phyloP scores from a whole-genome alignment of 257 asterid genomes.

The Solanum medicagineum region DNA sequence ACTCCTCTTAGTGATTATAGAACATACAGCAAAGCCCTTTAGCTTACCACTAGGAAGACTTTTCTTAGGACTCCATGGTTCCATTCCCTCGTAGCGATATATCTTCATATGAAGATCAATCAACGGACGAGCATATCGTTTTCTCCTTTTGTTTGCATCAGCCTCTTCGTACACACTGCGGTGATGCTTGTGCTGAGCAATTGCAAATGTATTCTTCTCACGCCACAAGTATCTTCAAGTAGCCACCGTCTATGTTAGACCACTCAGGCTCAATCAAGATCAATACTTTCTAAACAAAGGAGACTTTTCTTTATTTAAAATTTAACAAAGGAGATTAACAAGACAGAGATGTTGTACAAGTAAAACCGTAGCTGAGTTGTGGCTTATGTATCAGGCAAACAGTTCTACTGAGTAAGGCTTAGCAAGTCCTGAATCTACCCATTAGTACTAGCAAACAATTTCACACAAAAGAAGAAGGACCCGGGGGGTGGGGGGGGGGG shows the following conservation, averaged over 20 bases:
- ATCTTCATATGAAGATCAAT: constrained; percentile 86
- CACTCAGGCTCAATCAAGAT: not conserved
- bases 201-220: constrained; percentile 80
- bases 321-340: not conserved
- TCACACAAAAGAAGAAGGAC: not conserved
- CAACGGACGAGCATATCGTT: constrained; percentile 93
- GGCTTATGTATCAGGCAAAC: not conserved
- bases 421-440: not conserved
- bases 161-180: constrained; percentile 79
- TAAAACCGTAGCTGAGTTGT: not conserved
- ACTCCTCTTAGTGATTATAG: not conserved
- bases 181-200: constrained; percentile 92
- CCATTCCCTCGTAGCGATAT: constrained; percentile 76
- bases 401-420: not conserved
- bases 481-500: not conserved
- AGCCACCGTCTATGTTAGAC: not conserved
- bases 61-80: constrained; percentile 68
- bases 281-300: not conserved
- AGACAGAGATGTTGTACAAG: not conserved
- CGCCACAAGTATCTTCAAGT: constrained; percentile 81
- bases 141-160: constrained; percentile 86
- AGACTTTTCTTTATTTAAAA: not conserved
- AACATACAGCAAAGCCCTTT: not conserved
- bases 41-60: constrained; percentile 55
- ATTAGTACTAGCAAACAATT: not conserved